Evolutionary conservation across 2,329 filamentous ascomycete genomes (phyloP), one percentile per base, ranked within the genome.

Genomic region (Lachnellula cervina): DNA sequence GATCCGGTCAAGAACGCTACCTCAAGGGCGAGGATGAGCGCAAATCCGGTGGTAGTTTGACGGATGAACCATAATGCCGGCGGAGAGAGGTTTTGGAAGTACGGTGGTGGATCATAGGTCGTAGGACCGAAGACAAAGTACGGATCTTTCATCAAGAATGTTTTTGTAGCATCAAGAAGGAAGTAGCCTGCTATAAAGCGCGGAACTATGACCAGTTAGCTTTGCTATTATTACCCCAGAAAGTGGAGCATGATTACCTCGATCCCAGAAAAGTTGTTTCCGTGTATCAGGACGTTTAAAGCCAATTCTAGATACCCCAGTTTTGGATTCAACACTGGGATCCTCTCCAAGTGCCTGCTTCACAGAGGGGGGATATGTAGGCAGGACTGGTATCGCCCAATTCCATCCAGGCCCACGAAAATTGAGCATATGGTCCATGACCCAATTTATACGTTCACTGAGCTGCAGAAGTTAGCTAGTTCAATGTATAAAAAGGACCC

Each of bases 141-240:
- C 0, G 87, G 85, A 65, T 97, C 93, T 52, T 82, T 80, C 62
- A 86, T 84, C 74, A 90, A 85, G 59, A 83, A 59, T 1, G 84
- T 78, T 65, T 88, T 88, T 51, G 89, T 70, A 6, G 83, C 56
- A 70, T 97, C 93, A 8, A 96, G 74, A 7, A 81, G 58, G 13
- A 94, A 60, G 67, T 89, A 94, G 60, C 77, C 76, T 38, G 79
- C 54, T 2, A 81, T 53, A n/a, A 86, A 72, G 5, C 67, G 74
- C 8, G 70, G 55, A 11, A 84, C 57, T 25, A 77, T 76, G 16
- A 1, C 28, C 28, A 11, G 9, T 32, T 13, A 32, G 28, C 28
- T 13, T 32, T 32, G 2, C 28, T 32, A 4, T 32, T 11, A 11
- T 4, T 32, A 9, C 4, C 28, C 28, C 28, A 3, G 13, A 32